Conservation (phyloP, 1,284 basidiomycete species). For the Sanghuangporus weigelae region DNA sequence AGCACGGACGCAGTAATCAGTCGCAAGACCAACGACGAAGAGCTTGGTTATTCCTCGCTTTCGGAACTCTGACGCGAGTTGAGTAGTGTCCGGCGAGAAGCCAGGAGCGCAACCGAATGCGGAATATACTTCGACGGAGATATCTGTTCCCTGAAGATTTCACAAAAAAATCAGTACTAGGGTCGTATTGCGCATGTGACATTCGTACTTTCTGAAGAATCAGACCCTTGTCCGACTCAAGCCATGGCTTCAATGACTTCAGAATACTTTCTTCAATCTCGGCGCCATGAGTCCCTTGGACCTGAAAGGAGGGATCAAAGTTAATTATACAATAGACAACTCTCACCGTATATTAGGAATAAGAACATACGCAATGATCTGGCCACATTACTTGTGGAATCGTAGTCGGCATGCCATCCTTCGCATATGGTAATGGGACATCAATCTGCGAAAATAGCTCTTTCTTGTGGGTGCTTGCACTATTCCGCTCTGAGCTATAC, state of each 20-base stretch:
- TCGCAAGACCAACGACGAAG: constrained; percentile 19
- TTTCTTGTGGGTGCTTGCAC: constrained; percentile 14
- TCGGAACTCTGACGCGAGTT: constrained; percentile 7
- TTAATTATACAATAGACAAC: neutral
- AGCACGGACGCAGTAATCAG: constrained; percentile 20
- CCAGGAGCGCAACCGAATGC: constrained; percentile 13
- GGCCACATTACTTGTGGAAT: constrained; percentile 20
- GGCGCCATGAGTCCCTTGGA: constrained; percentile 12
- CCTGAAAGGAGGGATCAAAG: neutral
- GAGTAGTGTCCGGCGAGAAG: neutral
- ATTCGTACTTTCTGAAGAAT: constrained; percentile 16
- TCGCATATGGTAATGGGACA: constrained; percentile 11
- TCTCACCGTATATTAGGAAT: neutral
- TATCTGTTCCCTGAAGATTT: constrained; percentile 9
- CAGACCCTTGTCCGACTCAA: constrained; percentile 5
- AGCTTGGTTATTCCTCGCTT: constrained; percentile 8
- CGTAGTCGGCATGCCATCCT: constrained; percentile 4
- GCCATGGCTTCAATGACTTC: constrained; percentile 10
- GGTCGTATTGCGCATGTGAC: neutral
- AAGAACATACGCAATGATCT: constrained; percentile 19
- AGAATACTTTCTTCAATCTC: constrained; percentile 17
- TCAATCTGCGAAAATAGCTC: constrained; percentile 15
- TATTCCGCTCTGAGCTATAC: neutral
- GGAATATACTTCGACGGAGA: constrained; percentile 17
- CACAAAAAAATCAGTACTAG: neutral